Evolutionary conservation across 2,329 filamentous ascomycete species (phyloP).

Genomic region (Colletotrichum orbiculare): DNA sequence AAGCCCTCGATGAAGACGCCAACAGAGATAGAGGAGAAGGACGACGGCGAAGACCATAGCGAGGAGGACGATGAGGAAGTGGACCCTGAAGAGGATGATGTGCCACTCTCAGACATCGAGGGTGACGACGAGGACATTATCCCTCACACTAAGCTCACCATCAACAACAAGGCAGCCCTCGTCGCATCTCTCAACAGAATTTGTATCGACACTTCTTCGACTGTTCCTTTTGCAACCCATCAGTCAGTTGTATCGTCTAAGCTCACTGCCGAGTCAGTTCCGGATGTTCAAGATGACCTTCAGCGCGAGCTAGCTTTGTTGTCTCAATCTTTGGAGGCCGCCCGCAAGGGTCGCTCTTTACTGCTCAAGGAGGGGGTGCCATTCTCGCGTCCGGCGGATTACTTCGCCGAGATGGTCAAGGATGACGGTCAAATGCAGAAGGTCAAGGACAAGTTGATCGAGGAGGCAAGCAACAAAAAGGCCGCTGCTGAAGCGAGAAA

Average conservation of each 20-base stretch:
- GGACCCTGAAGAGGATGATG: constrained; percentile 84
- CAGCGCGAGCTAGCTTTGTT: constrained; percentile 94
- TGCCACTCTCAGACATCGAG: constrained; percentile 88
- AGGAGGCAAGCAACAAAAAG: constrained; percentile 93
- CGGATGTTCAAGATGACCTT: constrained; percentile 90
- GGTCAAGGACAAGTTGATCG: constrained; percentile 92
- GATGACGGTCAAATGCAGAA: constrained; percentile 98
- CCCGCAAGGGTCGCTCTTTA: constrained; percentile 75
- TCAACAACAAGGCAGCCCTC: constrained; percentile 95
- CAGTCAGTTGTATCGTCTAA: constrained; percentile 78
- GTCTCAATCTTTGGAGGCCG: constrained; percentile 85
- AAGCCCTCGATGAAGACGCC: constrained; percentile 48
- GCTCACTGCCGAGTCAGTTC: constrained; percentile 74
- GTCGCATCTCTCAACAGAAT: constrained; percentile 84
- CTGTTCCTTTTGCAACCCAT: constrained; percentile 84
- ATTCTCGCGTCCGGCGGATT: constrained; percentile 91
- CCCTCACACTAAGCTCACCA: constrained; percentile 91
- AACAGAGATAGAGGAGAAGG: constrained; percentile 52
- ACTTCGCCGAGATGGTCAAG: constrained; percentile 99
- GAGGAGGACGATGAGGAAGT: constrained; percentile 70
- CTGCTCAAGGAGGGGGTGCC: constrained; percentile 85
- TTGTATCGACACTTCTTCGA: constrained; percentile 71
- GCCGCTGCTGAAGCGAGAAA: constrained; percentile 90
- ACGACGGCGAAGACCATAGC: constrained; percentile 59
- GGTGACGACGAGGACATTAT: constrained; percentile 84